These are phyloP conservation scores for Periconia macrospinosa DNA, from an alignment of 2,329 filamentous ascomycete genomes.

Conservation along the genomic window DNA sequence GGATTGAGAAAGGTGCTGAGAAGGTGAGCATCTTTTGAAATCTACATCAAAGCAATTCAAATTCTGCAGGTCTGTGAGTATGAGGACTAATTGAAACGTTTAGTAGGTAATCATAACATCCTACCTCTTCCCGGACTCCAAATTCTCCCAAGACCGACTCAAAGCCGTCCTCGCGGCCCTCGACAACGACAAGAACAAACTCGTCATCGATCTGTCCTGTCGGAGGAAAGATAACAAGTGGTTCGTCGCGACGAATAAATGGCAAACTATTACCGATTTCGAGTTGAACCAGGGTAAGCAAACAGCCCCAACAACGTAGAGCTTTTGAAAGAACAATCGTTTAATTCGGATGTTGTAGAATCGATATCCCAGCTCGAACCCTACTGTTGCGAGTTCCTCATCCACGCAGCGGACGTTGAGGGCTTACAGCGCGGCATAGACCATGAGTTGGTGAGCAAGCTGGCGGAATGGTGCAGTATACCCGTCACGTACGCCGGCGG, in stretches of 20 bases:
- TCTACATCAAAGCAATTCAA: not conserved
- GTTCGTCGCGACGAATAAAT: conserved; percentile 99
- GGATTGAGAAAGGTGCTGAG: conserved; percentile 85
- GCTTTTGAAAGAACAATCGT: no score
- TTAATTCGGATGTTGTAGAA: conserved; percentile 53
- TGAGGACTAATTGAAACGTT: conserved; percentile 13
- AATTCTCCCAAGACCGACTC: conserved; percentile 77
- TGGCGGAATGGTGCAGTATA: conserved; percentile 85
- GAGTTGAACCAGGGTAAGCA: conserved; percentile 80
- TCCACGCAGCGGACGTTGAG: conserved; percentile 96
- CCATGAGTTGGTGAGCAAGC: conserved; percentile 72
- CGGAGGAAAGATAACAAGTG: conserved; percentile 74
- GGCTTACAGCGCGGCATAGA: conserved; percentile 91
- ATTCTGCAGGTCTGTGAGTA: not conserved
- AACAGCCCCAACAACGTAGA: no score
- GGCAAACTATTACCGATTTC: conserved; percentile 97
- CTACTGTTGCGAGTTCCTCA: conserved; percentile 94
- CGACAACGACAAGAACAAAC: conserved; percentile 72
- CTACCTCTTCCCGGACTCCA: conserved; percentile 83
- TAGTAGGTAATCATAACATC: conserved; percentile 94
- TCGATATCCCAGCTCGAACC: conserved; percentile 81
- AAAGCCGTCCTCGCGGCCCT: conserved; percentile 73
- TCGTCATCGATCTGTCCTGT: conserved; percentile 95
- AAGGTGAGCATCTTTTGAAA: conserved; percentile 64
- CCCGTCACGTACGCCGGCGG: conserved; percentile 97